A percentile compares a stretch with the other conserved stretches of the same genome.
These are phyloP conservation scores for Chrysophaeum taylorii DNA, from an alignment of 352 stramenopile genomes.

Conservation along the genomic window DNA sequence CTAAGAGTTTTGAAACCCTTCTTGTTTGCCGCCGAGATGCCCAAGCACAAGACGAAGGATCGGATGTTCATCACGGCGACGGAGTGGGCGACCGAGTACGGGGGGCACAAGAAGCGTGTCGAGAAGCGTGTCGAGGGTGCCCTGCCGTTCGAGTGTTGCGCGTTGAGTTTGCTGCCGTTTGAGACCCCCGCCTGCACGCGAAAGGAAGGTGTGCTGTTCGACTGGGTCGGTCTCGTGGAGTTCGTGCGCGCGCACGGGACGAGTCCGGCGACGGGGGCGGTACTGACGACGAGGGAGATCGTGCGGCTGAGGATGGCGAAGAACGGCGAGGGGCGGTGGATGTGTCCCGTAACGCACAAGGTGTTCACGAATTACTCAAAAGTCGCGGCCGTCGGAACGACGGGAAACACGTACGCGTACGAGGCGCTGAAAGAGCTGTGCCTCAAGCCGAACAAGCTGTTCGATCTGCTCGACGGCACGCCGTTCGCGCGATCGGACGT, in stretches of 20 bases:
- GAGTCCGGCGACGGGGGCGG: constrained; percentile 84
- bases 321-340: constrained; percentile 59
- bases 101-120: constrained; percentile 71
- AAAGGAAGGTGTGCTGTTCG: constrained; percentile 81
- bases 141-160: constrained; percentile 95
- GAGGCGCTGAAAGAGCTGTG: constrained; percentile 96
- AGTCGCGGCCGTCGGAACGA: constrained; percentile 55
- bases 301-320: constrained; percentile 68
- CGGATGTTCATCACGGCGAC: constrained; percentile 39
- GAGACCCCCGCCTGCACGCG: constrained; percentile 79
- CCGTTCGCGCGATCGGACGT: constrained; percentile 53
- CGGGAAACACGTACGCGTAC: constrained; percentile 90
- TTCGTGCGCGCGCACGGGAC: constrained; percentile 90
- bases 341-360: constrained; percentile 93
- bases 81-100: constrained; percentile 78
- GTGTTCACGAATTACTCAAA: constrained; percentile 64
- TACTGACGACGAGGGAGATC: constrained; percentile 79
- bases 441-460: constrained; percentile 93
- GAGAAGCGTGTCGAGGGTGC: constrained; percentile 31
- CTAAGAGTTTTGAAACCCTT: too few relatives aligned
- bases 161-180: constrained; percentile 80
- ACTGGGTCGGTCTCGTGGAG: constrained; percentile 84
- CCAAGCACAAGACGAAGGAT: constrained; percentile 38
- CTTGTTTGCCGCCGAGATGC: too few relatives aligned
- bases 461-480: constrained; percentile 67